phyloP scores from a whole-genome alignment of 495 filamentous ascomycete species.

The Podospora anserina region DNA sequence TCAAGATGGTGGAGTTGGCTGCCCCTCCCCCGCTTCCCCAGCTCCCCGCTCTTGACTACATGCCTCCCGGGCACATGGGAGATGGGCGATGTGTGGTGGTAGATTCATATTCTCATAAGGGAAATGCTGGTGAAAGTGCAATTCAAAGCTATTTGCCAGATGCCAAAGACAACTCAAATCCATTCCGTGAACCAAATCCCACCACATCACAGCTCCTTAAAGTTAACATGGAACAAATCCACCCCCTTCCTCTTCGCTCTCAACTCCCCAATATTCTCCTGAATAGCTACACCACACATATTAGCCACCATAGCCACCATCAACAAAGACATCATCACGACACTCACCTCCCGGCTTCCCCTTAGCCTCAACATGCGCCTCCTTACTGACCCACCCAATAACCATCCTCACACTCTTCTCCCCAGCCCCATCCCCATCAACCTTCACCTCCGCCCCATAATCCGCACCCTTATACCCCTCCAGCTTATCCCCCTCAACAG shows the following conservation, averaged over 20 bases:
- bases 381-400: constrained; percentile 16
- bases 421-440: background rate
- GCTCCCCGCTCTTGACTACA: constrained; percentile 7
- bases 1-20: background rate
- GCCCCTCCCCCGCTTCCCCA: constrained; percentile 11
- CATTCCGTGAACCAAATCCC: background rate
- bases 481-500: constrained; percentile 7
- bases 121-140: background rate
- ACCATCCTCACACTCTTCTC: constrained; percentile 13
- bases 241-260: constrained; percentile 15
- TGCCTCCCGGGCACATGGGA: background rate
- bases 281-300: constrained; percentile 11
- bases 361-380: constrained; percentile 17
- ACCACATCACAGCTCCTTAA: constrained; percentile 13
- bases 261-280: constrained; percentile 18
- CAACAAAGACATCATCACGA: too few species aligned
- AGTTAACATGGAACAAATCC: constrained; percentile 24
- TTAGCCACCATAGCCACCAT: too few species aligned
- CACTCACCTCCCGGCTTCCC: background rate
- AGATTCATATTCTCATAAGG: background rate
- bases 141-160: background rate
- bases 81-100: background rate
- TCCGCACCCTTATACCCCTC: constrained; percentile 16
- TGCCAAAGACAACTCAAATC: too few species aligned
- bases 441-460: background rate